Evolutionary conservation across 176 grass and related monocot species (phyloP).

Genomic region (Oryza longistaminata): DNA sequence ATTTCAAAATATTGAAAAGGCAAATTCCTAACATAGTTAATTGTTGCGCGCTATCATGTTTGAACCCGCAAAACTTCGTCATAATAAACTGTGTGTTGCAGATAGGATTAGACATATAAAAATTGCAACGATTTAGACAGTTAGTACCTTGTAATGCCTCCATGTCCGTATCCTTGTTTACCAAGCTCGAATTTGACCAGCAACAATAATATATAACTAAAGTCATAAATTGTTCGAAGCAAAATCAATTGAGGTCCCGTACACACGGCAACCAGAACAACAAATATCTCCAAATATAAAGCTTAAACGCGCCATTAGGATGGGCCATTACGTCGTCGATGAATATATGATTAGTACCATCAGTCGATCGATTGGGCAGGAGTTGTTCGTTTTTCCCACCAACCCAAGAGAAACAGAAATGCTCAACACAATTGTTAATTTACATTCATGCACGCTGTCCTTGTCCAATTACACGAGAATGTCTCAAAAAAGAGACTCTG

Average conservation of each 20-base stretch:
- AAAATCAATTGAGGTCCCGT: neutral
- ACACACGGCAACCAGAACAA: neutral
- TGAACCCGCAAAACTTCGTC: neutral
- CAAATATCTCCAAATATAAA: neutral
- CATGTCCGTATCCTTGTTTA: neutral
- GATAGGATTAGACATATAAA: neutral
- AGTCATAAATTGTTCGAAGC: too few species aligned
- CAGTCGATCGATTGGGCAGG: neutral
- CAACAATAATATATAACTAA: neutral
- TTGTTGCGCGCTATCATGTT: neutral
- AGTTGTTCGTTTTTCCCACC: conserved; percentile 32
- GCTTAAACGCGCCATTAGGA: neutral
- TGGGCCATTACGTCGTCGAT: neutral
- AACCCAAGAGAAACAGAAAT: neutral
- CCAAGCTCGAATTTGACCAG: neutral
- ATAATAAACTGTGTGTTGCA: neutral
- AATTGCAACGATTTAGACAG: neutral
- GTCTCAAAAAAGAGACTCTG: neutral
- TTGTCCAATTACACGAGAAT: conserved; percentile 41
- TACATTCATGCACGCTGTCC: conserved; percentile 8
- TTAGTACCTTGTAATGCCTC: neutral
- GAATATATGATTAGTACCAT: neutral
- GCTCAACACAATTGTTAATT: neutral
- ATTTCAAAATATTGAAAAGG: neutral
- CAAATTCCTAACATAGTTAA: neutral